Evolutionary conservation across 176 grass and related monocot species (phyloP).

Genomic region (Otatea glauca): DNA sequence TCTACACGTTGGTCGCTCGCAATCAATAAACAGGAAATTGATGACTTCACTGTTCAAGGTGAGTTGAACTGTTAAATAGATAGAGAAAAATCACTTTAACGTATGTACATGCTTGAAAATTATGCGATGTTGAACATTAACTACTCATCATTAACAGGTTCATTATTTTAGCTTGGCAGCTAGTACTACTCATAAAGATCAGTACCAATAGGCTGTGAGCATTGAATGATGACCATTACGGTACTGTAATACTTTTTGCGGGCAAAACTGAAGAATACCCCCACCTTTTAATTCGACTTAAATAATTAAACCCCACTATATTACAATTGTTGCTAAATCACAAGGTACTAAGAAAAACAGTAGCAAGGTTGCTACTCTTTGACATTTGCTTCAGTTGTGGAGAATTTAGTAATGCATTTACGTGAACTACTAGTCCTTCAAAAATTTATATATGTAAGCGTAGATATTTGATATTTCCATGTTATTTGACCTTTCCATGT

Average conservation of each 20-base stretch:
- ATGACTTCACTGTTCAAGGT: conserved; percentile 82
- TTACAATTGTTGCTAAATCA: background rate
- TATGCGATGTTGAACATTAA: background rate
- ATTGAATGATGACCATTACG: background rate
- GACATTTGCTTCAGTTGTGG: background rate
- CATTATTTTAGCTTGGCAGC: background rate
- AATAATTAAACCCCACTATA: background rate
- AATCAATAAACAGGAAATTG: conserved; percentile 79
- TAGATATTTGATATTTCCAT: conserved; percentile 2
- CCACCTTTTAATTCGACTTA: background rate
- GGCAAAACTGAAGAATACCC: background rate
- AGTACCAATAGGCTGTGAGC: background rate
- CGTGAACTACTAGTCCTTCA: background rate
- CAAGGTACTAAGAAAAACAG: background rate
- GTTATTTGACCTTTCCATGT: conserved; percentile 26
- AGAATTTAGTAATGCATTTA: background rate
- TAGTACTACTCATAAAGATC: background rate
- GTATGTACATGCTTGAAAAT: background rate
- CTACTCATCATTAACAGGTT: background rate
- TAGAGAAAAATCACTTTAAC: background rate
- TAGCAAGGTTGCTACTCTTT: background rate
- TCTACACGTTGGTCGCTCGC: conserved; percentile 82
- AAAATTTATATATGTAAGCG: background rate
- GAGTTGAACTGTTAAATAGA: conserved; percentile 30
- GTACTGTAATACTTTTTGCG: background rate